A percentile compares a stretch with the other conserved stretches of the same genome.
Conservation (phyloP, 805 yeast species). For the Priceomyces haplophilus region DNA sequence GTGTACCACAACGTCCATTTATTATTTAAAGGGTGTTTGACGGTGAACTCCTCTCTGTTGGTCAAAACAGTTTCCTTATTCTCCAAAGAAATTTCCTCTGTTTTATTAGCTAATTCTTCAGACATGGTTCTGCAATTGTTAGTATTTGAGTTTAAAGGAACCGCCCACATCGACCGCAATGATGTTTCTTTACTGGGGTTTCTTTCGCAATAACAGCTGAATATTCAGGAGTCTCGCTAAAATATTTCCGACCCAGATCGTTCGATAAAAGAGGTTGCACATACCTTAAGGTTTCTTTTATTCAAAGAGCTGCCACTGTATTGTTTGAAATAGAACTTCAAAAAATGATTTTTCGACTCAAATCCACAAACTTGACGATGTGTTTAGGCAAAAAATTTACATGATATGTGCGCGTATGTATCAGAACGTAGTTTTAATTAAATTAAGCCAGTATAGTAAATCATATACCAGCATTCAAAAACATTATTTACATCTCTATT, state of each 20-base stretch:
- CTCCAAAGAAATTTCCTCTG: conserved; percentile 43
- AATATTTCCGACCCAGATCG: too few relatives aligned
- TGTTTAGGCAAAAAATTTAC: conserved; percentile 9
- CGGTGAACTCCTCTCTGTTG: conserved; percentile 61
- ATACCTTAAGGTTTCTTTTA: not conserved
- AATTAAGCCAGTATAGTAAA: not conserved
- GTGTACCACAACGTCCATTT: conserved; percentile 98
- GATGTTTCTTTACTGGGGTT: not conserved
- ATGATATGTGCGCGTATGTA: conserved; percentile 4
- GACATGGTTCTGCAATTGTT: conserved; percentile 28
- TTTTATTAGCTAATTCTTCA: conserved; percentile 43
- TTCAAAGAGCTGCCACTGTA: conserved; percentile 2
- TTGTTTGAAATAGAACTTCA: not conserved
- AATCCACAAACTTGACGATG: conserved; percentile 12
- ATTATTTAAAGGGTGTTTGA: conserved; percentile 84
- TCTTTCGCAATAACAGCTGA: too few relatives aligned
- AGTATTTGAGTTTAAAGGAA: not conserved
- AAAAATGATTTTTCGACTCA: not conserved
- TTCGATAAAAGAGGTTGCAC: not conserved
- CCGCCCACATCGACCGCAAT: not conserved
- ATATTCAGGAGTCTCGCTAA: too few relatives aligned
- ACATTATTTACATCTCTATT: not conserved
- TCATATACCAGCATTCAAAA: not conserved
- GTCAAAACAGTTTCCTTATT: conserved; percentile 51
- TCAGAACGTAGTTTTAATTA: not conserved